Base-by-base conservation (phyloP, 2,329 filamentous ascomycete species). In the Penicillium oxalicum region DNA sequence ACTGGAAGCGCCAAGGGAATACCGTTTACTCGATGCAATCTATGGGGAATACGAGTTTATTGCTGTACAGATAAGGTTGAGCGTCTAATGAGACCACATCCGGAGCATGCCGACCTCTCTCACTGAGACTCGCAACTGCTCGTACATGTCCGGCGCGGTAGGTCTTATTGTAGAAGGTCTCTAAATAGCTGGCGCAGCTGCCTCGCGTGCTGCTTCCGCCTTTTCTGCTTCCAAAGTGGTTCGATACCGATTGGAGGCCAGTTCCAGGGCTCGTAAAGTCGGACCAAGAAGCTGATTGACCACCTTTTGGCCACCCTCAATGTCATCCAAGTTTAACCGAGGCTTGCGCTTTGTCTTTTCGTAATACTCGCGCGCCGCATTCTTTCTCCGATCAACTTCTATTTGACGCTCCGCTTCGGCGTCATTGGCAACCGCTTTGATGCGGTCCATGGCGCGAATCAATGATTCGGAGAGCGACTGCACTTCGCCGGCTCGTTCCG, bases 391-490 rank as follows among this genome's bases (percentile, higher is more conserved):
- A 37, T 82, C 79, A 12, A 94, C 80, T 45, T 82, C 76, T n/a
- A 78, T 76, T 44, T 83, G 75, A 28, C 88, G 79, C 53, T 88
- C 86, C 47, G 74, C 75, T 62, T 96, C 91, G 0, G 93, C 93
- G 59, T 88, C 84, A 11, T 82, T 78, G 0, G 86, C 87, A 1
- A 96, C 87, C 12, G 85, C 83, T 49, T 86, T 80, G 66, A 97
- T 91, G 26, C 93, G 82, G 51, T 86, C 81, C 48, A 84, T 76
- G 0, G 89, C 91, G 50, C 86, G 82, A 51, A 82, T 80, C 11
- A 98, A 77, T 8, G 90, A 91, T 65, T 95, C 88, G 6, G 87
- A 83, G 40, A 96, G 78, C 53, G 87, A 89, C 5, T 84, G 82
- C 11, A 96, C 77, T 69, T 98, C 91, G 37, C 78, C 77, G 0